Conservation (phyloP, 768 basidiomycete species). For the Exsudoporus frostii region DNA sequence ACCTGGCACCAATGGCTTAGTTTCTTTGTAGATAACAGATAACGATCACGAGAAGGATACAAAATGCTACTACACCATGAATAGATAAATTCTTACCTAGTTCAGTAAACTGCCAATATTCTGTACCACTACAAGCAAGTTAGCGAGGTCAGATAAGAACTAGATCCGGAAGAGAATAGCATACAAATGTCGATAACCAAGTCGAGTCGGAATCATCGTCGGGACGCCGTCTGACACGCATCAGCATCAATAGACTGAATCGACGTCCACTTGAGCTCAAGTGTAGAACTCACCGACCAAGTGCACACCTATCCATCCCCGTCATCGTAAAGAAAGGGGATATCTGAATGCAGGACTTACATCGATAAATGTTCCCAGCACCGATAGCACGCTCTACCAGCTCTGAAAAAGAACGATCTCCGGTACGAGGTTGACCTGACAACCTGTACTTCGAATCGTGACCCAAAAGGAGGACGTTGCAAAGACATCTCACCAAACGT, state of each 20-base stretch:
- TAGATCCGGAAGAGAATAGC: conserved; percentile 1
- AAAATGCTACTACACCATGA: not conserved
- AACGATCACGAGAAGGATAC: not conserved
- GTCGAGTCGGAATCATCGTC: conserved; percentile 41
- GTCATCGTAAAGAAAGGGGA: not conserved
- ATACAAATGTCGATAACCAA: conserved; percentile 50
- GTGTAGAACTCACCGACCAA: conserved; percentile 34
- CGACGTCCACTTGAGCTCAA: not conserved
- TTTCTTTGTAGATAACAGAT: conserved; percentile 1
- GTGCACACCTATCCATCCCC: conserved; percentile 37
- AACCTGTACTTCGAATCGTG: not conserved
- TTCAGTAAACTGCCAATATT: conserved; percentile 51
- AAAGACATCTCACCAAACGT: conserved; percentile 40
- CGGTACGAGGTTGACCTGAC: conserved; percentile 49
- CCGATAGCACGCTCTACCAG: conserved; percentile 40
- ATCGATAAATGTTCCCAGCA: conserved; percentile 39
- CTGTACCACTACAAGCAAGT: conserved; percentile 26
- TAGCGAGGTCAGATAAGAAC: conserved; percentile 12
- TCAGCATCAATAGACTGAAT: not conserved
- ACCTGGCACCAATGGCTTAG: conserved; percentile 13
- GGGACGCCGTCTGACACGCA: conserved; percentile 46
- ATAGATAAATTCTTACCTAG: conserved; percentile 25
- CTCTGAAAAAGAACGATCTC: conserved; percentile 39
- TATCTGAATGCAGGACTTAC: conserved; percentile 19
- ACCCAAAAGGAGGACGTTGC: not conserved